These are phyloP conservation scores for Neurospora tetraspora DNA, from an alignment of 495 filamentous ascomycete genomes.

Conservation along the genomic window DNA sequence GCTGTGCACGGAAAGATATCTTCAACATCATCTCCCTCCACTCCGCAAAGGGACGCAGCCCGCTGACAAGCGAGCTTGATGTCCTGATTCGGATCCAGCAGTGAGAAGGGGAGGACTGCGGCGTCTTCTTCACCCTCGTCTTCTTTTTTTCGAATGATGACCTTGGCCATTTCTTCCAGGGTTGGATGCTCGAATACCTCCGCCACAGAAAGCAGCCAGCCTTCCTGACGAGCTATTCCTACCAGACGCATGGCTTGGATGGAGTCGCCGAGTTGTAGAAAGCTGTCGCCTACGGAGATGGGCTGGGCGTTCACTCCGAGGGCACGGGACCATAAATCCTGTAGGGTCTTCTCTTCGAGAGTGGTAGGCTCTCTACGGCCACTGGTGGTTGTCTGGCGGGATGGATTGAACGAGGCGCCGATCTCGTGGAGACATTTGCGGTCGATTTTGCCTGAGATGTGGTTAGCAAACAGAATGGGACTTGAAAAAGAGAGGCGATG, in stretches of 20 bases:
- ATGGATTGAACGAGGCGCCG: constrained; percentile 14
- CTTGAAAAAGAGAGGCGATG: no score
- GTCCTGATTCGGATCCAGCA: constrained; percentile 1
- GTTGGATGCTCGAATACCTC: constrained; percentile 20
- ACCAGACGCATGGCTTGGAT: constrained; percentile 61
- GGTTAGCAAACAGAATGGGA: background rate
- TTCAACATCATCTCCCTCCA: constrained; percentile 30
- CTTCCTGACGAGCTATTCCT: constrained; percentile 38
- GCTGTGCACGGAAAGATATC: constrained; percentile 58
- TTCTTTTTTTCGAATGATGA: background rate
- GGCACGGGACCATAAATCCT: constrained; percentile 19
- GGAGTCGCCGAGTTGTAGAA: constrained; percentile 57
- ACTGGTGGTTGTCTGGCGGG: background rate
- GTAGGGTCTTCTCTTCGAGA: constrained; percentile 18
- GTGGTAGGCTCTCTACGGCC: background rate
- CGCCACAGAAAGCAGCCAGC: constrained; percentile 45
- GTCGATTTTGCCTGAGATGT: constrained; percentile 51
- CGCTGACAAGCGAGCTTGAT: constrained; percentile 17
- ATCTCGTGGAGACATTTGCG: constrained; percentile 41
- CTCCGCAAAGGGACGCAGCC: constrained; percentile 32
- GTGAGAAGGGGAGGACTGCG: constrained; percentile 6
- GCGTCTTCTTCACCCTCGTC: background rate
- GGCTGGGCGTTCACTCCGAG: constrained; percentile 13
- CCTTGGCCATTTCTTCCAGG: constrained; percentile 13
- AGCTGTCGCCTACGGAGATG: constrained; percentile 46